Evolutionary conservation across 352 stramenopile species (phyloP).

Genomic region (Pythium insidiosum): DNA sequence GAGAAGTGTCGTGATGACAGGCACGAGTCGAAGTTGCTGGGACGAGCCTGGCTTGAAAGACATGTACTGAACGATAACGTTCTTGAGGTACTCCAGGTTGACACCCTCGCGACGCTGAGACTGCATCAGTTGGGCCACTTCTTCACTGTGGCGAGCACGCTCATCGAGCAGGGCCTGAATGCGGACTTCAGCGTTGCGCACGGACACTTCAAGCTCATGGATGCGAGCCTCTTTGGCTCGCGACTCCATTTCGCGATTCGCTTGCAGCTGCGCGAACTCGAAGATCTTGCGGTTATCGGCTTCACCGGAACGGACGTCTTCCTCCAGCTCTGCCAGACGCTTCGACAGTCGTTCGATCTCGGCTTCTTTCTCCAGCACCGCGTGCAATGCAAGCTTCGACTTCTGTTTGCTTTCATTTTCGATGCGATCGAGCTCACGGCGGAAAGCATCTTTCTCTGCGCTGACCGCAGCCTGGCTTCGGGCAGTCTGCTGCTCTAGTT

Average conservation of each 20-base stretch:
- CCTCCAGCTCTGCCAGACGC: conserved; percentile 61
- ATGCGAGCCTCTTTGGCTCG: conserved; percentile 46
- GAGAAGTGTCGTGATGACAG: conserved; percentile 79
- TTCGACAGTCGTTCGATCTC: conserved; percentile 51
- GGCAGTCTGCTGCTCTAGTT: conserved; percentile 22
- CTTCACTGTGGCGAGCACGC: conserved; percentile 50
- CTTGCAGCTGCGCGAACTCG: conserved; percentile 79
- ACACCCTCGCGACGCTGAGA: conserved; percentile 78
- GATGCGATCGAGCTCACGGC: conserved; percentile 50
- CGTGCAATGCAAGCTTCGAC: conserved; percentile 77
- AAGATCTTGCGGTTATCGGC: conserved; percentile 85
- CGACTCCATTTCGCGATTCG: conserved; percentile 64
- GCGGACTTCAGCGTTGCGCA: conserved; percentile 34
- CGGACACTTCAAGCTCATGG: conserved; percentile 33
- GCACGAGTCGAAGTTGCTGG: conserved; percentile 66
- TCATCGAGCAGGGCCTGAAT: conserved; percentile 49
- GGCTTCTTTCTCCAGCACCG: conserved; percentile 70
- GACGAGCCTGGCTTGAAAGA: conserved; percentile 77
- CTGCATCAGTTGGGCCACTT: conserved; percentile 69
- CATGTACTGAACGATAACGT: conserved; percentile 89
- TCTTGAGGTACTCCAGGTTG: conserved; percentile 90
- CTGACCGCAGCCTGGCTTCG: conserved; percentile 21
- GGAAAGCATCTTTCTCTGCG: conserved; percentile 33
- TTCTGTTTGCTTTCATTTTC: conserved; percentile 79
- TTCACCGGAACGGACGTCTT: conserved; percentile 78